Evolutionary conservation across 257 asterid species (phyloP), one percentile per base, ranked within the genome.

Genomic region (Prunella vulgaris): DNA sequence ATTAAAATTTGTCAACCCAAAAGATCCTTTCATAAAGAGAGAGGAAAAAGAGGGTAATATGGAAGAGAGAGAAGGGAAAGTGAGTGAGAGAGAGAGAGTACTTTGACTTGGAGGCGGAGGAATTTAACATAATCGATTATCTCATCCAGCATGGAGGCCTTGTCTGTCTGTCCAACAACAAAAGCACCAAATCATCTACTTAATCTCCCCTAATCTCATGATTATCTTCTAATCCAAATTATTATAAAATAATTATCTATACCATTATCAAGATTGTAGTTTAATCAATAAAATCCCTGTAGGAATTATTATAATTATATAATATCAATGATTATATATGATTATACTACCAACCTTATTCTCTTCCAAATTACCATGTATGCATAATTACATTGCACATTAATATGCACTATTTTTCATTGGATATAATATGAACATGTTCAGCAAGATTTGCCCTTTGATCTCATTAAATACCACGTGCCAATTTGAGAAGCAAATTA

Each of bases 81-180:
- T 1, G 10, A 35, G 6, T n/a, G 53, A 46, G 53, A 66, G 75
- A 54, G 61, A 25, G 73, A 61, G 71, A 25, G 40, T 90, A 93
- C 98, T 79, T 93, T 93, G 97, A 93, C 98, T 87, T 93, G 98
- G 85, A 93, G 96, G 89, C 88, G 96, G 74, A 92, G 92, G 83
- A 92, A 92, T 85, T 90, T 92, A 80, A 92, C 97, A 84, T 92
- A 92, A 84, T 92, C 98, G 80, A 92, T 88, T 83, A 92, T 92
- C 92, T 92, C 98, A 84, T 92, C 98, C 54, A 92, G 89, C 98
- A 90, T 92, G 18, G 98, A 92, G 82, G 98, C 98, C 80, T 92
- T 92, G 89, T 92, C 97, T 49, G 98, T 90, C 97, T 90, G 97
- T 88, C 89, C 85, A 83, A 86, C 79, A 80, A 78, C 37, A 76